Percentiles rank a stretch among this genome's conserved stretches.
These are phyloP conservation scores for Clonostachys chloroleuca DNA, from an alignment of 2,329 filamentous ascomycete species.

Conservation along the genomic window DNA sequence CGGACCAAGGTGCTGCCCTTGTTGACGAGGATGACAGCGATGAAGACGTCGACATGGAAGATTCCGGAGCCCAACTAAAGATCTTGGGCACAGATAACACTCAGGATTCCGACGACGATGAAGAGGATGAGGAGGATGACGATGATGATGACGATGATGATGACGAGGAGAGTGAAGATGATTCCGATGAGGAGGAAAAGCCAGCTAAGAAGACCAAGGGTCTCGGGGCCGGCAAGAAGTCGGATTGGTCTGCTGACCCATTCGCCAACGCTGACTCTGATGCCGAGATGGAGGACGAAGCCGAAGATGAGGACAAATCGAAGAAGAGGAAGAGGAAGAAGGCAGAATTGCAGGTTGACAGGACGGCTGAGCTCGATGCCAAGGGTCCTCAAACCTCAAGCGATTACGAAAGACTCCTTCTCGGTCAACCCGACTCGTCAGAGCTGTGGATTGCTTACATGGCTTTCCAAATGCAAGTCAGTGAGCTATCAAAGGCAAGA, in stretches of 20 bases:
- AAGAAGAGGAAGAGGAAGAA: conserved; percentile 67
- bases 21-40: conserved; percentile 37
- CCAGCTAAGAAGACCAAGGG: conserved; percentile 43
- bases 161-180: conserved; percentile 25
- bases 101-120: conserved; percentile 30
- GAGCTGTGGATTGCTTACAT: conserved; percentile 95
- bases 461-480: conserved; percentile 94
- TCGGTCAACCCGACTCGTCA: conserved; percentile 91
- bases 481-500: conserved; percentile 82
- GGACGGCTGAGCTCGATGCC: conserved; percentile 85
- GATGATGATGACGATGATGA: conserved; percentile 35
- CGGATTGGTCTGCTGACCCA: conserved; percentile 79
- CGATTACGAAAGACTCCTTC: conserved; percentile 89
- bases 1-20: conserved; percentile 34
- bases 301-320: conserved; percentile 28
- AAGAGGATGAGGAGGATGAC: conserved; percentile 19
- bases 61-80: conserved; percentile 33
- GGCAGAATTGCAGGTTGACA: conserved; percentile 77
- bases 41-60: conserved; percentile 45
- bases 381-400: conserved; percentile 84
- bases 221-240: conserved; percentile 72
- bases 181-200: conserved; percentile 27
- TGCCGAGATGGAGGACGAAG: conserved; percentile 18
- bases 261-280: conserved; percentile 55
- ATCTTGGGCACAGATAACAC: conserved; percentile 43